Conservation (phyloP, 768 basidiomycete genomes). For the Phylloporus sp. region DNA sequence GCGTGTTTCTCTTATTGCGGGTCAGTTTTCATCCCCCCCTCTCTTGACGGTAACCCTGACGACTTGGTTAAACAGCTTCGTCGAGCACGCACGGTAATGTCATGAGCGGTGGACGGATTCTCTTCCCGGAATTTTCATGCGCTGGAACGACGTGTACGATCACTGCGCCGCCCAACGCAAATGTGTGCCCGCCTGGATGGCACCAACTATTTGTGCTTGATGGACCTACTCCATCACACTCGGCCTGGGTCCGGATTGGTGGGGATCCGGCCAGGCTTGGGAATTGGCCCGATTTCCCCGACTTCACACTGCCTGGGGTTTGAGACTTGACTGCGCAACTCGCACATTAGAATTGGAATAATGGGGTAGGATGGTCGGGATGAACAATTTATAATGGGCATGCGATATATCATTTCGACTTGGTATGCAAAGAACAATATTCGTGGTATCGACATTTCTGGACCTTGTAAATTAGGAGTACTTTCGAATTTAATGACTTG, state of each 20-base stretch:
- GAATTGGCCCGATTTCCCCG: constrained; percentile 69
- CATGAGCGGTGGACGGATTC: constrained; percentile 61
- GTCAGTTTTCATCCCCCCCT: constrained; percentile 30
- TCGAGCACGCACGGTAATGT: constrained; percentile 77
- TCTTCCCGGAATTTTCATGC: constrained; percentile 73
- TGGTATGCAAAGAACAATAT: no score
- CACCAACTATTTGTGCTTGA: constrained; percentile 74
- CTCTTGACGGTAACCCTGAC: not conserved
- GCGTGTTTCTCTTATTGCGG: constrained; percentile 62
- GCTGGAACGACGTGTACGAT: constrained; percentile 71
- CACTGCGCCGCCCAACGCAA: constrained; percentile 67
- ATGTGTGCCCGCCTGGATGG: constrained; percentile 72
- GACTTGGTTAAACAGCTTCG: constrained; percentile 41
- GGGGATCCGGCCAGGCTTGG: constrained; percentile 69
- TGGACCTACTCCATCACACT: constrained; percentile 73
- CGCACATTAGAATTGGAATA: no score
- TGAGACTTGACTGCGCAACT: no score
- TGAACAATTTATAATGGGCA: no score
- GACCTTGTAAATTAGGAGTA: no score
- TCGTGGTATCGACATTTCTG: no score
- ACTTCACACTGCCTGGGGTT: constrained; percentile 65
- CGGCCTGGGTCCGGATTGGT: constrained; percentile 73
- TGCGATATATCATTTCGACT: no score
- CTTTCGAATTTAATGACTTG: no score
- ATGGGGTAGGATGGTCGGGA: no score